Evolutionary conservation across 371 early-diverging fungal genomes (phyloP).

Genomic region (Nematocida sp.): DNA sequence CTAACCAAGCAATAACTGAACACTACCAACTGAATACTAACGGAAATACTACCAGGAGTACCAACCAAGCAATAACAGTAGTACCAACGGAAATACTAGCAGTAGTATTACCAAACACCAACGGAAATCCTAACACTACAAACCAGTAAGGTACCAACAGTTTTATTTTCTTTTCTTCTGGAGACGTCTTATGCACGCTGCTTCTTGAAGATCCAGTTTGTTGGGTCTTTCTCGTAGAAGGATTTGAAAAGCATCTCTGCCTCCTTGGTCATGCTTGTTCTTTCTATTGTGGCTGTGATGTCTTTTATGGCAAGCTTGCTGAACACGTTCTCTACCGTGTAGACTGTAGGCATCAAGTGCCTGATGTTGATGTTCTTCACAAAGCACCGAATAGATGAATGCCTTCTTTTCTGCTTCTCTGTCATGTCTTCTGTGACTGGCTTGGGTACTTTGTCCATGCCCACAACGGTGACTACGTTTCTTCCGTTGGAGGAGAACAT

Average conservation of each 20-base stretch:
- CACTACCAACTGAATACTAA: constrained; percentile 1
- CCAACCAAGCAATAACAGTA: not conserved
- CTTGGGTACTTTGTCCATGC: constrained; percentile 57
- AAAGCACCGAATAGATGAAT: constrained; percentile 51
- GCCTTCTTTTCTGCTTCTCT: constrained; percentile 56
- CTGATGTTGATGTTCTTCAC: constrained; percentile 60
- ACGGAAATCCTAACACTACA: too few relatives aligned
- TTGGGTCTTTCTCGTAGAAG: constrained; percentile 48
- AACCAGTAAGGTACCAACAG: too few relatives aligned
- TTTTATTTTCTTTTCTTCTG: too few relatives aligned
- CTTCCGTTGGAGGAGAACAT: constrained; percentile 18
- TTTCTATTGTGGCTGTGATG: constrained; percentile 37
- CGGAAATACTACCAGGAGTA: too few relatives aligned
- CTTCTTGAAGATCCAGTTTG: constrained; percentile 58
- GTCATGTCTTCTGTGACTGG: constrained; percentile 55
- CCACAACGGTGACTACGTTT: constrained; percentile 53
- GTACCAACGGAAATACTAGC: too few relatives aligned
- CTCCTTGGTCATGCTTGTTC: constrained; percentile 40
- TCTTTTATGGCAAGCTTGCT: constrained; percentile 19
- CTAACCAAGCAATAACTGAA: too few relatives aligned
- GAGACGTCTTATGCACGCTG: constrained; percentile 58
- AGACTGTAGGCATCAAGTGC: constrained; percentile 62
- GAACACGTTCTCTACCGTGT: constrained; percentile 59
- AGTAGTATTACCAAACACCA: too few relatives aligned
- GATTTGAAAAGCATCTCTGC: constrained; percentile 53